Evolutionary conservation across 192 early-diverging fungal species (phyloP), one percentile per base, ranked within the genome.

Genomic region (Mortierella hygrophila): DNA sequence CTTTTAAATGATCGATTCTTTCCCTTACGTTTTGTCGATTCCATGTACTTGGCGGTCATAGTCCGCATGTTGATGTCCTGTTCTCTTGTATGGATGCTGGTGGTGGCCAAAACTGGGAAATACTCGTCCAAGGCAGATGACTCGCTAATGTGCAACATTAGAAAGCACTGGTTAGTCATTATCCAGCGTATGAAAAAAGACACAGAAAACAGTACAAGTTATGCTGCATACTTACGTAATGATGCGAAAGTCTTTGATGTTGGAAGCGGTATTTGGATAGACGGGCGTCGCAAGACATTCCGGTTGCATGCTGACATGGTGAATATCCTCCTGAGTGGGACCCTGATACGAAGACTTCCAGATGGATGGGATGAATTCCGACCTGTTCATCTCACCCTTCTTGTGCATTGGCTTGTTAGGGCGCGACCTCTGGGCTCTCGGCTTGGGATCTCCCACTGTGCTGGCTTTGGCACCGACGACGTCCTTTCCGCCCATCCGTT

Each of bases 61-160:
- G 74, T 74, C 2, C 35, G 46, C 72, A 86, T 73, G 46, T 78
- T 70, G 15, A 81, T 23, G 13, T 71, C n/a, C 41, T 55, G 8
- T 21, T 74, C 78, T 18, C 79, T 44, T 72, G 73, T 26, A 37
- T 65, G n/a, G 32, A 76, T 44, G 8, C 29, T 80, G 11, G 79
- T 70, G 7, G 71, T 77, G 16, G 84, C 23, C 21, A 74, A 37
- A 6, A 76, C 29, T 20, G 84, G 84, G 38, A 86, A 38, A 26
- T 86, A 86, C 40, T 86, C 84, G 16, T 79, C 84, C 84, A 86
- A 38, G 29, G 78, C 78, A 18, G 83, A 55, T 1, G 77, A 68
- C 2, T 79, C 83, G 32, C 83, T 85, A 35, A 23, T 3, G 18
- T 20, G 49, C 49, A 52, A 52, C 20, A 52, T 6, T 5, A 52